These are phyloP conservation scores for Hanseniaspora lindneri DNA, from an alignment of 805 yeast species.

Conservation along the genomic window DNA sequence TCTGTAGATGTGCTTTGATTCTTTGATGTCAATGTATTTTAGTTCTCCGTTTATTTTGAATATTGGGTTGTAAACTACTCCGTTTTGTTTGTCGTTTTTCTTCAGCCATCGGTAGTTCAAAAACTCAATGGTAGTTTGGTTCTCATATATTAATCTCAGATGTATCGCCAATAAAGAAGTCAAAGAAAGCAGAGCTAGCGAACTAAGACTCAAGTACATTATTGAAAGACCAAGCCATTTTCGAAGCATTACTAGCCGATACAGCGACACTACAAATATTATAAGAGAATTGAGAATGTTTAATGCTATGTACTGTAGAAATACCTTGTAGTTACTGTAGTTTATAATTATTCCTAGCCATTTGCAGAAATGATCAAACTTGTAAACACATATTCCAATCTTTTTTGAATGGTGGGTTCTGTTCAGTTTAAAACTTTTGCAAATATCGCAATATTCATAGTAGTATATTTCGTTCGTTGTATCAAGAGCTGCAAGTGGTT, in stretches of 20 bases:
- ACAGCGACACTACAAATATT: constrained; percentile 30
- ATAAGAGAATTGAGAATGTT: constrained; percentile 30
- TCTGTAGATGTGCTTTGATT: constrained; percentile 20
- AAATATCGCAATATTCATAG: constrained; percentile 38
- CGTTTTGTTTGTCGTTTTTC: constrained; percentile 17
- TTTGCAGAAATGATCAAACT: constrained; percentile 74
- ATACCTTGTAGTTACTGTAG: constrained; percentile 46
- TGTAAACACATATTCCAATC: constrained; percentile 46
- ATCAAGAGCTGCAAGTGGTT: background rate
- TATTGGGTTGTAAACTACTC: constrained; percentile 24
- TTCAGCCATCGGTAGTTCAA: constrained; percentile 28
- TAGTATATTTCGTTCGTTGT: background rate
- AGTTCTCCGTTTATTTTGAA: constrained; percentile 29
- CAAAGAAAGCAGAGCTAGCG: constrained; percentile 35
- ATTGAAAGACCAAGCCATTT: constrained; percentile 21
- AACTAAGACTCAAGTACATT: constrained; percentile 40
- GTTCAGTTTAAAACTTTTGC: constrained; percentile 52
- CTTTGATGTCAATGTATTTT: constrained; percentile 33
- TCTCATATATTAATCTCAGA: constrained; percentile 34
- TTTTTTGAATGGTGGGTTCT: constrained; percentile 61
- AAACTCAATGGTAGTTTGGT: constrained; percentile 52
- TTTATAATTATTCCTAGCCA: constrained; percentile 72
- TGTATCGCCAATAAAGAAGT: constrained; percentile 37
- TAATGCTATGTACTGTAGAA: constrained; percentile 40
- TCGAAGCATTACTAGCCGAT: constrained; percentile 25